These are phyloP conservation scores for Prasinococcaceae sp. DNA, from an alignment of 139 green algal genomes.

Conservation along the genomic window DNA sequence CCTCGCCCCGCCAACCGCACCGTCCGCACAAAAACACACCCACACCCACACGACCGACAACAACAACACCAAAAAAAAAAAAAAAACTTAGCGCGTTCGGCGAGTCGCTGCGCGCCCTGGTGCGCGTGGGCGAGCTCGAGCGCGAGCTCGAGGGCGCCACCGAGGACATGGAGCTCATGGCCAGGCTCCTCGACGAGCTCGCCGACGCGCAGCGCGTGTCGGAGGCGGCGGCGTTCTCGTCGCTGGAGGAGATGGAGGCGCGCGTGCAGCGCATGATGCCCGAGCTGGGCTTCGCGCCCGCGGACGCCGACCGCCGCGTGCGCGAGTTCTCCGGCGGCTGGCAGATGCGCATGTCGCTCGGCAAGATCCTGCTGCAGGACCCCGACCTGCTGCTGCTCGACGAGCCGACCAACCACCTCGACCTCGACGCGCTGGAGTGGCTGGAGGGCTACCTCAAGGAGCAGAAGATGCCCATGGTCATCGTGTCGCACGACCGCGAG, in stretches of 20 bases:
- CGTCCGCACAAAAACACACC: too few relatives aligned
- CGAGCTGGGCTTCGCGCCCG: conserved; percentile 79
- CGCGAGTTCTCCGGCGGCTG: conserved; percentile 74
- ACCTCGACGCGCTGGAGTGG: conserved; percentile 95
- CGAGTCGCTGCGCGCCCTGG: not conserved
- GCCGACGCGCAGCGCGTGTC: conserved; percentile 60
- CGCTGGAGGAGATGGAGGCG: conserved; percentile 60
- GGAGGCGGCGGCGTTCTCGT: conserved; percentile 15
- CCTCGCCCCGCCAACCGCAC: too few relatives aligned
- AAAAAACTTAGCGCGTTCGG: too few relatives aligned
- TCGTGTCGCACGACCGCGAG: conserved; percentile 92
- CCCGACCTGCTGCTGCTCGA: conserved; percentile 47
- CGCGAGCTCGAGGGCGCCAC: conserved; percentile 63
- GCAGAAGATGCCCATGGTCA: conserved; percentile 80
- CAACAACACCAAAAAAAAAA: too few relatives aligned
- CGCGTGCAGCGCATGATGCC: conserved; percentile 98
- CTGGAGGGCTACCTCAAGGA: conserved; percentile 84
- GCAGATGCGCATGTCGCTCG: conserved; percentile 99
- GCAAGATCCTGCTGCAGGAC: conserved; percentile 90
- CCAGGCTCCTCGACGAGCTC: conserved; percentile 74
- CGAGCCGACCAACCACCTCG: conserved; percentile 98
- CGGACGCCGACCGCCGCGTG: conserved; percentile 75
- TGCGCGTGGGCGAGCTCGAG: conserved; percentile 10
- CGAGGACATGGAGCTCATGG: conserved; percentile 78
- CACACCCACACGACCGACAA: too few relatives aligned